Conservation (phyloP, 768 basidiomycete species). For the Tricholoma bakamatsutake region DNA sequence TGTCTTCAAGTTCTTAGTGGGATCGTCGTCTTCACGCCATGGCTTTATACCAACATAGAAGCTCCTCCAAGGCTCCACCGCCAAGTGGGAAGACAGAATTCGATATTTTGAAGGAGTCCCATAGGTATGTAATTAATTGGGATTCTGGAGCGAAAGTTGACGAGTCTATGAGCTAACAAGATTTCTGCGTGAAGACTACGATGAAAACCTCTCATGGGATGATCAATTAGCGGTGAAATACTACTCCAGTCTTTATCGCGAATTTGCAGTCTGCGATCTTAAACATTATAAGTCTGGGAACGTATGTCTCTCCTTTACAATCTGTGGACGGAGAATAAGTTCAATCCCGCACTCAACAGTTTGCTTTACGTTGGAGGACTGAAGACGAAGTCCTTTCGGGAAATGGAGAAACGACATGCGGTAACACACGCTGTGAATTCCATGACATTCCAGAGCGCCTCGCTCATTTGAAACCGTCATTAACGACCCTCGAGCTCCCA, state of each 20-base stretch:
- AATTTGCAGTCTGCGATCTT: conserved; percentile 88
- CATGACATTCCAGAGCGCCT: conserved; percentile 36
- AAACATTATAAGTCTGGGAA: conserved; percentile 95
- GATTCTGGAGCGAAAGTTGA: not conserved
- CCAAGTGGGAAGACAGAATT: conserved; percentile 51
- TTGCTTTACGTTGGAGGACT: conserved; percentile 91
- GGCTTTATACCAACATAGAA: conserved; percentile 29
- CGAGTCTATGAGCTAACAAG: conserved; percentile 29
- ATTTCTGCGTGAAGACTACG: conserved; percentile 70
- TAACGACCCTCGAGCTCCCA: conserved; percentile 83
- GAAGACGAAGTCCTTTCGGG: conserved; percentile 85
- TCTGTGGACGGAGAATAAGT: not conserved
- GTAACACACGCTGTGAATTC: conserved; percentile 76
- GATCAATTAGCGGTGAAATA: conserved; percentile 85
- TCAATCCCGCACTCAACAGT: conserved; percentile 32
- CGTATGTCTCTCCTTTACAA: conserved; percentile 35
- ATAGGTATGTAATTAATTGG: conserved; percentile 40
- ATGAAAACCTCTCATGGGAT: conserved; percentile 60
- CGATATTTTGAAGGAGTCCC: conserved; percentile 68
- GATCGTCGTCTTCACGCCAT: conserved; percentile 13
- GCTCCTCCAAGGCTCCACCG: conserved; percentile 22
- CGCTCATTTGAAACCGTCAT: conserved; percentile 14
- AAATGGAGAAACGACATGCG: conserved; percentile 84
- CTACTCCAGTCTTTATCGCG: conserved; percentile 82
- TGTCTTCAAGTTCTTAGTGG: not conserved